A percentile compares a stretch with the other conserved stretches of the same genome.
These are phyloP conservation scores for Fonsecaea erecta DNA, from an alignment of 2,329 filamentous ascomycete genomes.

Conservation along the genomic window DNA sequence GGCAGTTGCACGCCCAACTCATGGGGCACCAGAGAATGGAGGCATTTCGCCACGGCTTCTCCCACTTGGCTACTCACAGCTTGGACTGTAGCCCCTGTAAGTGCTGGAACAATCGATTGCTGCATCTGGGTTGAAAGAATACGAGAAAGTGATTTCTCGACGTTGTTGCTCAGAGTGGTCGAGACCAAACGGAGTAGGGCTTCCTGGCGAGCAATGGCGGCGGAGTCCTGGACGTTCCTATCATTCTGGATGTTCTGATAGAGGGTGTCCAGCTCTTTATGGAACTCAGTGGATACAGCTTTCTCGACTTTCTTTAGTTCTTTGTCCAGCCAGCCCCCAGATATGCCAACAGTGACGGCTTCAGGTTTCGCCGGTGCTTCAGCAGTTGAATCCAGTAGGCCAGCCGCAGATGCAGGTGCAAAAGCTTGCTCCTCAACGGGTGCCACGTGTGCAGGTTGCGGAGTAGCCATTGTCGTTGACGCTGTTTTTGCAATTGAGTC, in stretches of 20 bases:
- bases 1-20: conserved; percentile 76
- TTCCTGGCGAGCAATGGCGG: conserved; percentile 69
- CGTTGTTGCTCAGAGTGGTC: conserved; percentile 69
- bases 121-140: conserved; percentile 79
- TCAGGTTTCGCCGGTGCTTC: conserved; percentile 33
- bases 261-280: conserved; percentile 60
- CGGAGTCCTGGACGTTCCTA: conserved; percentile 65
- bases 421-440: conserved; percentile 6
- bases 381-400: background rate
- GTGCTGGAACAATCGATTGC: conserved; percentile 72
- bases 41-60: conserved; percentile 67
- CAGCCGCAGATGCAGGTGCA: conserved; percentile 7
- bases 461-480: background rate
- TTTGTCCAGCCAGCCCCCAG: conserved; percentile 64
- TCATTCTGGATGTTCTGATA: conserved; percentile 72
- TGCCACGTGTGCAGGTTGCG: background rate
- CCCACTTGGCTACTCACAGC: conserved; percentile 74
- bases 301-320: conserved; percentile 63
- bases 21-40: conserved; percentile 69
- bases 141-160: conserved; percentile 74
- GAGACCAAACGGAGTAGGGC: conserved; percentile 71
- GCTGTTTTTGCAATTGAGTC: conserved; percentile 20
- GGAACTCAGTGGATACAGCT: conserved; percentile 51
- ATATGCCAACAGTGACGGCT: conserved; percentile 44
- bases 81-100: conserved; percentile 69